Percentiles rank a stretch among this genome's conserved stretches.
phyloP scores from a whole-genome alignment of 176 grass and related monocot genomes.

The Chrysopogon serrulatus region DNA sequence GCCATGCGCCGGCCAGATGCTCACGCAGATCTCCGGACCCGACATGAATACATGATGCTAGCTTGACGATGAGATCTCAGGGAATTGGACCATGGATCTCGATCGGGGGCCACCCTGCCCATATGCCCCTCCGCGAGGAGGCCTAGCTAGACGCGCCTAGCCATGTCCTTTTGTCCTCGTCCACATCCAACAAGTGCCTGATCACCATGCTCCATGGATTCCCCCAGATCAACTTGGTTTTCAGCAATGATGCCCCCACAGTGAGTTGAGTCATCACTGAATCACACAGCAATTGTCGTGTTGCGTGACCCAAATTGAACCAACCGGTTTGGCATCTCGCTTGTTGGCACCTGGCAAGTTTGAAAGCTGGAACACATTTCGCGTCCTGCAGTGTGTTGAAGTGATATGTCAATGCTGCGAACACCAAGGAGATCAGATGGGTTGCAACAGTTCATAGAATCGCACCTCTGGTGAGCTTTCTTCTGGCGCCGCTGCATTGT shows the following conservation, averaged over 20 bases:
- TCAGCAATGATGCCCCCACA: slow-evolving; percentile 6
- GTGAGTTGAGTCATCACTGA: neutral
- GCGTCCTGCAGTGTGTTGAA: slow-evolving; percentile 1
- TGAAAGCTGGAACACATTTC: neutral
- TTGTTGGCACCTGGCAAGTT: neutral
- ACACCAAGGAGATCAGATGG: neutral
- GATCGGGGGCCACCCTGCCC: neutral
- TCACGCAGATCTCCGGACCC: slow-evolving; percentile 48
- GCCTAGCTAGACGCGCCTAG: neutral
- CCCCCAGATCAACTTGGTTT: slow-evolving; percentile 26
- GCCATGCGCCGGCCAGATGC: slow-evolving; percentile 31
- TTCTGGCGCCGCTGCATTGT: neutral
- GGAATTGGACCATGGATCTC: neutral
- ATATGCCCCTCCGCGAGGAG: slow-evolving; percentile 3
- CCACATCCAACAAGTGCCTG: slow-evolving; percentile 31
- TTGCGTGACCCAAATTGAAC: neutral
- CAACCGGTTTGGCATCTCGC: neutral
- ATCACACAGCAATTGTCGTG: neutral
- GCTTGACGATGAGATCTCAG: slow-evolving; percentile 32
- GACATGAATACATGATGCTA: slow-evolving; percentile 46
- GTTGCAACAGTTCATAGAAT: neutral
- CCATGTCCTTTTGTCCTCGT: slow-evolving; percentile 46
- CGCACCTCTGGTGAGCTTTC: neutral
- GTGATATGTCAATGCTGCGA: neutral
- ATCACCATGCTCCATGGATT: slow-evolving; percentile 40